Conservation (phyloP, 805 yeast species). For the Candida tammaniensis region DNA sequence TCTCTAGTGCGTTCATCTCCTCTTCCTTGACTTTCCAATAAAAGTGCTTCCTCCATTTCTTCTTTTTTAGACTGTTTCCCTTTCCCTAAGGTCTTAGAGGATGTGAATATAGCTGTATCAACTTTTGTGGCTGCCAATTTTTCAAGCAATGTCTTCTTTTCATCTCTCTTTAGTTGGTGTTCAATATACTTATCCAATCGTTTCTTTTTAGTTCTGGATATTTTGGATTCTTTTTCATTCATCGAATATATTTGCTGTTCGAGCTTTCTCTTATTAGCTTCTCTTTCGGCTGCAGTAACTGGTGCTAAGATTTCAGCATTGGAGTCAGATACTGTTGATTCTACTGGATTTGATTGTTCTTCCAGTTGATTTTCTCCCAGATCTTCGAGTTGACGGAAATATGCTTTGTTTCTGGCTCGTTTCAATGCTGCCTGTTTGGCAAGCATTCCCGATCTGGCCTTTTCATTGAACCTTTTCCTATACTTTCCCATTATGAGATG, state of each 20-base stretch:
- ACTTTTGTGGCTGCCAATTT: conserved; percentile 67
- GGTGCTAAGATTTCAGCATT: conserved; percentile 66
- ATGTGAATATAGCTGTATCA: conserved; percentile 66
- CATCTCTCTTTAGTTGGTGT: conserved; percentile 85
- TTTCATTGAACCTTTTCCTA: conserved; percentile 76
- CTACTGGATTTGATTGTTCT: conserved; percentile 6
- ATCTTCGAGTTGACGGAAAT: conserved; percentile 48
- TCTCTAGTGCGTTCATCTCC: conserved; percentile 59
- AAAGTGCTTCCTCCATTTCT: conserved; percentile 70
- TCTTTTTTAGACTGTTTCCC: conserved; percentile 69
- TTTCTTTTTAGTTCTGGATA: conserved; percentile 68
- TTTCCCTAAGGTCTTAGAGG: conserved; percentile 76
- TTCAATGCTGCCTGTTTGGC: conserved; percentile 72
- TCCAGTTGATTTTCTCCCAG: conserved; percentile 10
- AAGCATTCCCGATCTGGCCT: conserved; percentile 82
- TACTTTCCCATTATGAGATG: conserved; percentile 67
- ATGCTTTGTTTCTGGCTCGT: conserved; percentile 67
- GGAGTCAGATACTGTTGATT: conserved; percentile 32
- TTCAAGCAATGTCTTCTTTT: conserved; percentile 71
- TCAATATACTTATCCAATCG: conserved; percentile 89
- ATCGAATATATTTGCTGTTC: conserved; percentile 57
- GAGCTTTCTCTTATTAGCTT: conserved; percentile 61
- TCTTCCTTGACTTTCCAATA: conserved; percentile 69
- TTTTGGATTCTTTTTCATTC: conserved; percentile 56
- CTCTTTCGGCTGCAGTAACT: conserved; percentile 60